phyloP scores from a whole-genome alignment of 148 eudicot species.

The Vaccinium darrowii region DNA sequence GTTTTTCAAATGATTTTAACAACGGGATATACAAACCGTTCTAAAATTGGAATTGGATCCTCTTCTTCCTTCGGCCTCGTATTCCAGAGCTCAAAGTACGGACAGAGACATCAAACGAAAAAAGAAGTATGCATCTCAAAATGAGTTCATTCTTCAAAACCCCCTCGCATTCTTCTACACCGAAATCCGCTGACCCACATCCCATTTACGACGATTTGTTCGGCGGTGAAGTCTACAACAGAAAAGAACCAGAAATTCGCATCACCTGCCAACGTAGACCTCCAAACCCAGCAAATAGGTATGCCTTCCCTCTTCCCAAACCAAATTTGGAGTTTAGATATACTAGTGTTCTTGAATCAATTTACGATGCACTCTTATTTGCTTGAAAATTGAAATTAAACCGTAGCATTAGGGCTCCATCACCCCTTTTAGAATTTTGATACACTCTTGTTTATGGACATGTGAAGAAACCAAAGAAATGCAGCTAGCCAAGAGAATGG shows the following conservation, averaged over 20 bases:
- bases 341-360: neutral
- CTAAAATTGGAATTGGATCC: neutral
- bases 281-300: slow-evolving; percentile 27
- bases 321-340: neutral
- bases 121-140: slow-evolving; percentile 46
- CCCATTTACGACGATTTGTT: slow-evolving; percentile 18
- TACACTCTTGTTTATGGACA: no score
- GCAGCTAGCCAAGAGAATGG: no score
- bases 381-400: neutral
- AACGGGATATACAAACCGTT: neutral
- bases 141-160: slow-evolving; percentile 61
- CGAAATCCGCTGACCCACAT: slow-evolving; percentile 21
- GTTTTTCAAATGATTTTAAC: no score
- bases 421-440: no score
- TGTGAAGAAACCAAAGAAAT: no score
- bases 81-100: neutral
- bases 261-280: slow-evolving; percentile 56
- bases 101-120: neutral
- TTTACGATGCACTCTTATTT: neutral
- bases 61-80: no score
- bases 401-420: no score
- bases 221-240: slow-evolving; percentile 17
- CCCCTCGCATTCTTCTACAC: slow-evolving; percentile 20
- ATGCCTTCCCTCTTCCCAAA: neutral
- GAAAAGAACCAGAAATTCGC: slow-evolving; percentile 36